Conservation (phyloP, 352 stramenopile species). For the Globisporangium splendens region DNA sequence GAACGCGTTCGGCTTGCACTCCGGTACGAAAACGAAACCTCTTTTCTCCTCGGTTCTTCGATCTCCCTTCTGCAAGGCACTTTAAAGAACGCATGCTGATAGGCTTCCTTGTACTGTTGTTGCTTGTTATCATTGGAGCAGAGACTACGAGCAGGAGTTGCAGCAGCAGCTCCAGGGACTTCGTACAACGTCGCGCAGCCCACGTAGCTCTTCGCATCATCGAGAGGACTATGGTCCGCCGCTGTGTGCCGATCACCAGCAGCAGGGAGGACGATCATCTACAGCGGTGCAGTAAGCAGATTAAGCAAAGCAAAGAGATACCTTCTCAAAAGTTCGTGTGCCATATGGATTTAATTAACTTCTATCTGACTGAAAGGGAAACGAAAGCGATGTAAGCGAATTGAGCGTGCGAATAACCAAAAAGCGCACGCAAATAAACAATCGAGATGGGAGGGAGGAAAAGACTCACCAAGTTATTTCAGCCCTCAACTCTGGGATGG, state of each 20-base stretch:
- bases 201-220: not conserved
- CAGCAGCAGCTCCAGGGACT: slow-evolving; percentile 16
- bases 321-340: no score
- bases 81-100: not conserved
- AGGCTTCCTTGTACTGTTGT: not conserved
- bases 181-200: slow-evolving; percentile 1
- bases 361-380: not conserved
- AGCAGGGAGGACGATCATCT: not conserved
- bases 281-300: not conserved
- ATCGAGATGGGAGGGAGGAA: not conserved
- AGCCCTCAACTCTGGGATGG: not conserved
- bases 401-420: no score
- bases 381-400: not conserved
- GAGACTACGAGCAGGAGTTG: slow-evolving; percentile 40
- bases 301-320: not conserved
- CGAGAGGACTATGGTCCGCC: not conserved
- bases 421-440: not conserved
- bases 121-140: slow-evolving; percentile 13
- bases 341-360: not conserved
- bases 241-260: not conserved
- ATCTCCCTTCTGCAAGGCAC: no score
- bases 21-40: slow-evolving; percentile 19
- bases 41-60: not conserved
- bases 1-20: slow-evolving; percentile 55
- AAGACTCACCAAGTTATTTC: not conserved